Evolutionary conservation across 768 basidiomycete species (phyloP).

Genomic region (Boletus insuetus): DNA sequence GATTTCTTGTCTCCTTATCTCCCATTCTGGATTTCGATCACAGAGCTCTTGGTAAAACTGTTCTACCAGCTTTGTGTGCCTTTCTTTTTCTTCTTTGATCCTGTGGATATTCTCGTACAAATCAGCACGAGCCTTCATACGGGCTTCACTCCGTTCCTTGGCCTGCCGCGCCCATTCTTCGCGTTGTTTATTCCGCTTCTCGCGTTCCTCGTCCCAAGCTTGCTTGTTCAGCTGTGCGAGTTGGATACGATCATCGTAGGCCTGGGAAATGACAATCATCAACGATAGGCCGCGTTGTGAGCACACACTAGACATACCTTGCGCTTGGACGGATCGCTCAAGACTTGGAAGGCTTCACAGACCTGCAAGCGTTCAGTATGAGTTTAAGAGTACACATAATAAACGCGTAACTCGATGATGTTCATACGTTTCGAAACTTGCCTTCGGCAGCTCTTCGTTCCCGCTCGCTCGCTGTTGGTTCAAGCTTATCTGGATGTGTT

Average conservation of each 20-base stretch:
- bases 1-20: slow-evolving; percentile 49
- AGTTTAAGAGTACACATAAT: slow-evolving; percentile 4
- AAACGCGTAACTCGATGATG: slow-evolving; percentile 22
- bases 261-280: slow-evolving; percentile 27
- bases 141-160: slow-evolving; percentile 47
- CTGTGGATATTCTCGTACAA: slow-evolving; percentile 36
- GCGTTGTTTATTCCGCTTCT: slow-evolving; percentile 45
- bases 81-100: slow-evolving; percentile 41
- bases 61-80: slow-evolving; percentile 44
- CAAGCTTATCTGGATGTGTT: slow-evolving; percentile 73
- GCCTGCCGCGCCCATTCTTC: slow-evolving; percentile 53
- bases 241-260: slow-evolving; percentile 46
- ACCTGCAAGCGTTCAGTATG: slow-evolving; percentile 42
- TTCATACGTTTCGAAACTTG: slow-evolving; percentile 58
- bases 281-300: not conserved
- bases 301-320: slow-evolving; percentile 38
- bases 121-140: slow-evolving; percentile 43
- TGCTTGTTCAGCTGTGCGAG: slow-evolving; percentile 23
- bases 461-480: slow-evolving; percentile 46
- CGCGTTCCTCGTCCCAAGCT: slow-evolving; percentile 37
- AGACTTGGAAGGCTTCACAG: slow-evolving; percentile 57
- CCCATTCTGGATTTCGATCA: slow-evolving; percentile 60
- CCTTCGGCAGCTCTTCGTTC: slow-evolving; percentile 54
- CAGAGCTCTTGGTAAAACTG: slow-evolving; percentile 56
- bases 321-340: slow-evolving; percentile 55